Conservation (phyloP, 306 rosid species). For the Morella rubra region DNA sequence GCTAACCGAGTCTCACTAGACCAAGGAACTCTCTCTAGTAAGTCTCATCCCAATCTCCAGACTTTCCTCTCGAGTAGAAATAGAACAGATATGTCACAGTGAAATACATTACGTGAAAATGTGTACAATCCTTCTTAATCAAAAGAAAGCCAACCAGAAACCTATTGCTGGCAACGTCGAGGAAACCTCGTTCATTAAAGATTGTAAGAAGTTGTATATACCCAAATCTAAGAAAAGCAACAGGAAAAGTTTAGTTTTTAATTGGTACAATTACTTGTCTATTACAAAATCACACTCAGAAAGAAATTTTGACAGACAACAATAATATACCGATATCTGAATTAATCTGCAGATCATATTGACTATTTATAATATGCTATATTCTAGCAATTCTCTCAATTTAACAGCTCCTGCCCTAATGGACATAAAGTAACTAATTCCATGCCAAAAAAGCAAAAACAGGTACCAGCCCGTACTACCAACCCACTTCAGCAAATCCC, state of each 20-base stretch:
- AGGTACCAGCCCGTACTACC: background rate
- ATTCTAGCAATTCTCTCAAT: background rate
- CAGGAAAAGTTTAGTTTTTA: background rate
- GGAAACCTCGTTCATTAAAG: background rate
- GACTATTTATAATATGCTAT: background rate
- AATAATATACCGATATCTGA: background rate
- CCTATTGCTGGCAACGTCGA: background rate
- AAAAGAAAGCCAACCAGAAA: background rate
- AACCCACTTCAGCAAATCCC: background rate
- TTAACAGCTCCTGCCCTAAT: background rate
- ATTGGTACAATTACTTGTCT: background rate
- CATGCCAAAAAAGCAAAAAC: background rate
- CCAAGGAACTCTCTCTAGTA: background rate
- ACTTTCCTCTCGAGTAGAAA: background rate
- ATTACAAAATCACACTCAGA: background rate
- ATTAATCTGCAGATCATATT: background rate
- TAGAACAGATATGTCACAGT: background rate
- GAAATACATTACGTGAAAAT: background rate
- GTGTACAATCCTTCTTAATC: background rate
- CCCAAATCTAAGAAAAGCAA: background rate
- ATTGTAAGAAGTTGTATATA: background rate
- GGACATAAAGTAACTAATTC: background rate
- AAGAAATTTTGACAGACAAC: background rate
- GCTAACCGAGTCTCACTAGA: background rate
- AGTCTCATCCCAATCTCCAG: background rate